Evolutionary conservation across 2,329 filamentous ascomycete genomes (phyloP).

Genomic region (Clarireedia sp.): DNA sequence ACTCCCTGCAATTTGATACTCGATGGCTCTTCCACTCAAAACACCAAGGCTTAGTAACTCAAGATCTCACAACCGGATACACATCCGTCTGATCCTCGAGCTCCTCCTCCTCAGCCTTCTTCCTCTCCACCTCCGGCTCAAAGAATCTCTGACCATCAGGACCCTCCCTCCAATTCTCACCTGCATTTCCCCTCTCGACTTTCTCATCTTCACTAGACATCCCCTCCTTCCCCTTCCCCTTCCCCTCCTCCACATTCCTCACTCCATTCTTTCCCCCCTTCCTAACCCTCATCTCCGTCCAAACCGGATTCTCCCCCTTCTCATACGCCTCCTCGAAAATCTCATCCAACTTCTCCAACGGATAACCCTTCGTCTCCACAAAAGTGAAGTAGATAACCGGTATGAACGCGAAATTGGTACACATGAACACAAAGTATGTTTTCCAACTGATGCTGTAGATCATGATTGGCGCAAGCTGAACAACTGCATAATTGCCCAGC

Average conservation of each 20-base stretch:
- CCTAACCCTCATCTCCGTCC: conserved; percentile 5
- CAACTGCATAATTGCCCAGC: conserved; percentile 58
- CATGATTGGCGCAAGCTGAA: conserved; percentile 39
- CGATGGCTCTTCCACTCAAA: too few species aligned
- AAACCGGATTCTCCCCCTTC: conserved; percentile 5
- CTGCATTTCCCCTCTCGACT: not conserved
- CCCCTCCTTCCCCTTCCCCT: not conserved
- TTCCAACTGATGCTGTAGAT: conserved; percentile 24
- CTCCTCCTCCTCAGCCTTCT: not conserved
- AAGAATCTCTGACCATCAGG: not conserved
- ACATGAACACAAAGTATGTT: conserved; percentile 30
- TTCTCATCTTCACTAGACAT: not conserved
- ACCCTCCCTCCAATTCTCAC: not conserved
- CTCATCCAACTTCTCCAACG: conserved; percentile 2
- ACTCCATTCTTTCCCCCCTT: not conserved
- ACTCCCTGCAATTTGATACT: too few species aligned
- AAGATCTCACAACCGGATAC: not conserved
- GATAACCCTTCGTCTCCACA: conserved; percentile 7
- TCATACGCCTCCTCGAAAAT: conserved; percentile 9
- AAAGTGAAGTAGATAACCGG: conserved; percentile 5
- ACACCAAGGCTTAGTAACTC: not conserved
- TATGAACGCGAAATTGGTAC: conserved; percentile 4
- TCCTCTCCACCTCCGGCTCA: not conserved
- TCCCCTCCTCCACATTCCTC: not conserved
- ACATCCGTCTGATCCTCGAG: not conserved